These are phyloP conservation scores for Stentor roeselii DNA, from an alignment of 73 alveolate genomes.

Conservation along the genomic window DNA sequence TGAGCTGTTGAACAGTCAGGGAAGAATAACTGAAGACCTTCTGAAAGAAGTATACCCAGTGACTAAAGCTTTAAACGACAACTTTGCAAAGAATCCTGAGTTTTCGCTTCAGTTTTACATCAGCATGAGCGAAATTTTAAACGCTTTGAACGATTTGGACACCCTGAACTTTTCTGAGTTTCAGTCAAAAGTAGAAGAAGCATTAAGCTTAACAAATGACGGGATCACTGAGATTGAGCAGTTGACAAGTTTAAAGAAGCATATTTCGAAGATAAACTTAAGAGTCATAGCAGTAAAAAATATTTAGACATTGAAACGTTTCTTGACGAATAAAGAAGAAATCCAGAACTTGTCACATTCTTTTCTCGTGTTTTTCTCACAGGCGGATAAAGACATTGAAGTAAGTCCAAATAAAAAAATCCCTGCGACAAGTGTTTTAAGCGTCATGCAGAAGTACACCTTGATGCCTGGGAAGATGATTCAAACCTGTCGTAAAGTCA, in stretches of 20 bases:
- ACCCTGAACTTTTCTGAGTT: not conserved
- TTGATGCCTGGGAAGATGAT: not conserved
- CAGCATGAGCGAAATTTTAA: not conserved
- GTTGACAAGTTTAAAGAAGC: not conserved
- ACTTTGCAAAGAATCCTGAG: not conserved
- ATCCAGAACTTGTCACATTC: not conserved
- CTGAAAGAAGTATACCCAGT: not conserved
- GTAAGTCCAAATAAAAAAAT: not conserved
- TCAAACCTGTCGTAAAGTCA: not conserved
- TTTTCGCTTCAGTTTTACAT: not conserved
- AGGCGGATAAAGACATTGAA: not conserved
- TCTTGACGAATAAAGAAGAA: not conserved
- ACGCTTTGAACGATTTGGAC: not conserved
- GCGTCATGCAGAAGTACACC: not conserved
- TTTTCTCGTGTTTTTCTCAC: not conserved
- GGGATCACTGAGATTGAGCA: not conserved
- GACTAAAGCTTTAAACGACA: constrained; percentile 8
- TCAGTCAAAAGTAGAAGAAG: not conserved
- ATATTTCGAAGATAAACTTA: not conserved
- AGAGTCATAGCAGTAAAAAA: not conserved
- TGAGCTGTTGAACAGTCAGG: not conserved
- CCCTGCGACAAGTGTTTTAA: not conserved
- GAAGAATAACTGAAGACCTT: not conserved
- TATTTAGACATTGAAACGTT: not conserved
- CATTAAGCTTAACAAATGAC: not conserved